Base-by-base conservation (phyloP, 1,284 basidiomycete genomes). In the Cerioporus squamosus region DNA sequence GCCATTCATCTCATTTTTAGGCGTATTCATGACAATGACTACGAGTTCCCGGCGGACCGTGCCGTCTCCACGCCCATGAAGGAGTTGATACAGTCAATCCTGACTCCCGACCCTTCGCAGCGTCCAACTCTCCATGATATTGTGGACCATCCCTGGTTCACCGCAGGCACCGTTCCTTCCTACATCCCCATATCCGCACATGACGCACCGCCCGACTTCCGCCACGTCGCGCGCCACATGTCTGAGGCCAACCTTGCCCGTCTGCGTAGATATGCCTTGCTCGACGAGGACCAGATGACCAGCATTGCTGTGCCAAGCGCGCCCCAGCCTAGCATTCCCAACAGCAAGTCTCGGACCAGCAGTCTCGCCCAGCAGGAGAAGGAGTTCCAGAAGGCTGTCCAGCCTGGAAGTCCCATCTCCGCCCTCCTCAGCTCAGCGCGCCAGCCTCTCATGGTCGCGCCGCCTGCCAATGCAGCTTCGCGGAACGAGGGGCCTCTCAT, bases 371-470 rank as follows among this genome's bases (percentile, higher is more conserved):
- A 94, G 68, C 93, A 96, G 72, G 96, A 99, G 82, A 88, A 91
- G 69, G 96, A 98, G 74, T 97, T 97, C 85, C 89, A 94, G 77
- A 90, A 91, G 67, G 97, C 95, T 2, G 93, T 98, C 3, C 93
- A 96, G 71, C 97, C 97, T 4, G 95, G 94, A 51, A 93, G 90
- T 64, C 97, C 97, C 0, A 97, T 99, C 60, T 94, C 94, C 20
- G 94, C 93, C 5, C 79, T 99, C 52, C 84, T 99, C 68, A 91
- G 84, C 65, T 94, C 93, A 0, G 95, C 95, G 1, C 82, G 91
- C 48, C 92, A 95, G 72, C 95, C 95, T 0, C 81, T 97, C 40
- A 80, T 97, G 53, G 90, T 96, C 71, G 87, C 87, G 0, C 77
- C 77, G 8, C 57, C 48, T 18, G 57, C 59, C 20, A 48, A 51